Evolutionary conservation across 1,284 basidiomycete species (phyloP).

Genomic region (Garcileccinum viscosum): DNA sequence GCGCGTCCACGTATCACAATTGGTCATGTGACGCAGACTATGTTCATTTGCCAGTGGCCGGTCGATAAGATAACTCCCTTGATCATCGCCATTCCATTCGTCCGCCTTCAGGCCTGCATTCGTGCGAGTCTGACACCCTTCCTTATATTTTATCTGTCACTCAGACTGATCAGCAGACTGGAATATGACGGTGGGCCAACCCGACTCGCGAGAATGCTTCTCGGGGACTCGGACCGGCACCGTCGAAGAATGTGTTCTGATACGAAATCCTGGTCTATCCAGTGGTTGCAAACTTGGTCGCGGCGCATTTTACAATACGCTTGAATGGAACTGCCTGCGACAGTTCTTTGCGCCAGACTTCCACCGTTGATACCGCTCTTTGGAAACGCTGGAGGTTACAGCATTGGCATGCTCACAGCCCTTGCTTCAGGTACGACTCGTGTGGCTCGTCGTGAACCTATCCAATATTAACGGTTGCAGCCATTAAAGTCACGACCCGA

Average conservation of each 20-base stretch:
- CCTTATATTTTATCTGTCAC: too few species aligned
- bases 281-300: background rate
- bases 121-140: too few species aligned
- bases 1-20: conserved; percentile 25
- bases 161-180: too few species aligned
- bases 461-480: background rate
- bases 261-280: background rate
- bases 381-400: background rate
- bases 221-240: too few species aligned
- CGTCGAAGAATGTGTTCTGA: background rate
- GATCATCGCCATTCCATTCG: too few species aligned
- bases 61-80: too few species aligned
- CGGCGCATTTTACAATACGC: background rate
- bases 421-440: too few species aligned
- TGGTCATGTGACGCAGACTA: conserved; percentile 21
- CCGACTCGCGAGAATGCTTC: background rate
- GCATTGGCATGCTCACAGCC: too few species aligned
- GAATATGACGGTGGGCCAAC: background rate
- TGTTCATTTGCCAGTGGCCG: too few species aligned
- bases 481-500: background rate
- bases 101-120: too few species aligned
- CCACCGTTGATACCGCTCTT: background rate
- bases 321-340: background rate
- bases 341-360: background rate
- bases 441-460: background rate